phyloP scores from a whole-genome alignment of 257 asterid genomes.

The Agastache rugosa region DNA sequence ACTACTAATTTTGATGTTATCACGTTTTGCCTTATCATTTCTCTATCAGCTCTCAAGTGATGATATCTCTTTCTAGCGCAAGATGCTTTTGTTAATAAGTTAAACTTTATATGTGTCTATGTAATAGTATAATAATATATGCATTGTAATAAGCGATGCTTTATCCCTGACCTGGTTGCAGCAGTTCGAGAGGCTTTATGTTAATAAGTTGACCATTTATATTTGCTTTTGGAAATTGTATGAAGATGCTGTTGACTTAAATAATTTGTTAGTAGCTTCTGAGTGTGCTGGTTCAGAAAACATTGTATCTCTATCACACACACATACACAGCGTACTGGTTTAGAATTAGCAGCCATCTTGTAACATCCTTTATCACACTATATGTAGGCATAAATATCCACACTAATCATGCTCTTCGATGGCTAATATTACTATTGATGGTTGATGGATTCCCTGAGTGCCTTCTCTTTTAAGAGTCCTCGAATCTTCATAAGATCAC shows the following conservation, averaged over 20 bases:
- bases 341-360: too few relatives aligned
- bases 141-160: slow-evolving; percentile 27
- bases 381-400: slow-evolving; percentile 37
- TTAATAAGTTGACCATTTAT: background rate
- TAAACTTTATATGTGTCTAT: slow-evolving; percentile 88
- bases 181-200: slow-evolving; percentile 74
- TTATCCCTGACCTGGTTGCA: slow-evolving; percentile 94
- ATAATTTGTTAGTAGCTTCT: slow-evolving; percentile 72
- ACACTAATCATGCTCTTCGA: slow-evolving; percentile 8
- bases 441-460: slow-evolving; percentile 32
- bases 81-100: slow-evolving; percentile 83
- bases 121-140: slow-evolving; percentile 45
- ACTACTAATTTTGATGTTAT: slow-evolving; percentile 25
- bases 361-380: too few relatives aligned
- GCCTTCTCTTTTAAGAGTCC: slow-evolving; percentile 84
- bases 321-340: too few relatives aligned
- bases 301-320: too few relatives aligned
- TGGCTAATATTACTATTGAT: slow-evolving; percentile 20
- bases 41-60: slow-evolving; percentile 81
- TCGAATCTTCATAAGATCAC: slow-evolving; percentile 82
- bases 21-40: slow-evolving; percentile 45
- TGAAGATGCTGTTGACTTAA: slow-evolving; percentile 32
- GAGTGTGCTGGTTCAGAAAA: too few relatives aligned
- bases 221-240: slow-evolving; percentile 7
- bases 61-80: slow-evolving; percentile 80